A percentile compares a stretch with the other conserved stretches of the same genome.
phyloP scores from a whole-genome alignment of 75 land plant genomes.

The Picea sitchensis region DNA sequence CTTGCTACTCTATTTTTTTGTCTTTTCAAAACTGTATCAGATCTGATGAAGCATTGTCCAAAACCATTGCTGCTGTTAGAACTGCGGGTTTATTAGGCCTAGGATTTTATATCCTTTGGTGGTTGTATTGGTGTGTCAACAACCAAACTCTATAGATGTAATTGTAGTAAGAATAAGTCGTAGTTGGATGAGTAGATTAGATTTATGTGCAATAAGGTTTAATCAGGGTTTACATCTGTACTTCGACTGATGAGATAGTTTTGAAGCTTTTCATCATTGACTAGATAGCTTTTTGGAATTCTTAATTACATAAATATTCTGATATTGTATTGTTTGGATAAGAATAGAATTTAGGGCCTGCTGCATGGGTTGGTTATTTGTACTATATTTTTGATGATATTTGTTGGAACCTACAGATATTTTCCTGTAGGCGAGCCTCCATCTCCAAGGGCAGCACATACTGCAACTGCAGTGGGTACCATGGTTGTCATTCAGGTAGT shows the following conservation, averaged over 20 bases:
- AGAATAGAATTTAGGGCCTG: too few species aligned
- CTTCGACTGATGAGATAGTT: neutral
- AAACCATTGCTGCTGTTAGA: neutral
- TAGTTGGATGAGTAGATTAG: neutral
- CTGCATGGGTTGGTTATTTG: too few species aligned
- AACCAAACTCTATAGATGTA: neutral
- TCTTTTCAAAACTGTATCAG: neutral
- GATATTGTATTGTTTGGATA: too few species aligned
- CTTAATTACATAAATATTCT: neutral
- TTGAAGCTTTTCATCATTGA: too few species aligned
- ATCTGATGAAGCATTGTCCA: neutral
- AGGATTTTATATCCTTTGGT: neutral
- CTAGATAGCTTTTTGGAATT: neutral
- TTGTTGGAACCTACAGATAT: conserved; percentile 28
- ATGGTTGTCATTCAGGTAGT: conserved; percentile 82
- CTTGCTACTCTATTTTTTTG: neutral
- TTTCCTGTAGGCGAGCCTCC: conserved; percentile 84
- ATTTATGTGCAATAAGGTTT: too few species aligned
- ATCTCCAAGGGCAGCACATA: conserved; percentile 89
- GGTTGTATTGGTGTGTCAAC: neutral
- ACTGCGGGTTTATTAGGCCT: neutral
- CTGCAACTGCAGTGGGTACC: conserved; percentile 85
- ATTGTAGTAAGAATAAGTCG: neutral
- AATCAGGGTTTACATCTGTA: neutral
- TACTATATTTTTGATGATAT: neutral